Evolutionary conservation across 345 rosid genomes (phyloP).

Genomic region (Melaleuca alternifolia): DNA sequence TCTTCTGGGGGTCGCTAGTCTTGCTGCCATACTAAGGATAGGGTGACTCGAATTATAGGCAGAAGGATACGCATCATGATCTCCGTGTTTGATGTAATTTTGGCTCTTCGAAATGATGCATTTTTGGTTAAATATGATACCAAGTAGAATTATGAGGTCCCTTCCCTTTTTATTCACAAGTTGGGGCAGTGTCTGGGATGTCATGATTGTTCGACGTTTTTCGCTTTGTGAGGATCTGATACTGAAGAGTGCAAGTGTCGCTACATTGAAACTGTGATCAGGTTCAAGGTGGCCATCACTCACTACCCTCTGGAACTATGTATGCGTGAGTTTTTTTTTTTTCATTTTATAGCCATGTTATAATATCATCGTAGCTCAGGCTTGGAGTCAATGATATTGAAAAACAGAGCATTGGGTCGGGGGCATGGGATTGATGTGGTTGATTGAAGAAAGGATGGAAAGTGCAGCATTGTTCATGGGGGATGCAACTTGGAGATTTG

Average conservation of each 20-base stretch:
- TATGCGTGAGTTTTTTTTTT: neutral
- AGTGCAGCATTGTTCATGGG: neutral
- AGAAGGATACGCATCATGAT: neutral
- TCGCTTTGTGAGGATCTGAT: neutral
- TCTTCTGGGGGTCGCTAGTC: neutral
- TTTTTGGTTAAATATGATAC: neutral
- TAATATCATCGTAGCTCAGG: neutral
- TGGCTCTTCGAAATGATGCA: neutral
- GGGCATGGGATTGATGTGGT: neutral
- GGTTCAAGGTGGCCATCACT: neutral
- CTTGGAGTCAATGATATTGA: neutral
- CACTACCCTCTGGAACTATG: neutral
- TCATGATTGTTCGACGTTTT: neutral
- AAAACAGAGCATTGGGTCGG: neutral
- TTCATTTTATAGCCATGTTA: neutral
- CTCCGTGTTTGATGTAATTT: neutral
- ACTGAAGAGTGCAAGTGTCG: neutral
- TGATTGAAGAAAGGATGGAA: neutral
- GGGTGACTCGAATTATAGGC: neutral
- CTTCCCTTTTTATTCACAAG: neutral
- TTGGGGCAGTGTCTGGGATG: neutral
- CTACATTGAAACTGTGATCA: neutral
- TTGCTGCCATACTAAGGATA: neutral
- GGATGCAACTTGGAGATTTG: neutral
- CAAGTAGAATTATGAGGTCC: neutral